These are phyloP conservation scores for Rhizopus delemar DNA, from an alignment of 371 early-diverging fungal species.

Conservation along the genomic window DNA sequence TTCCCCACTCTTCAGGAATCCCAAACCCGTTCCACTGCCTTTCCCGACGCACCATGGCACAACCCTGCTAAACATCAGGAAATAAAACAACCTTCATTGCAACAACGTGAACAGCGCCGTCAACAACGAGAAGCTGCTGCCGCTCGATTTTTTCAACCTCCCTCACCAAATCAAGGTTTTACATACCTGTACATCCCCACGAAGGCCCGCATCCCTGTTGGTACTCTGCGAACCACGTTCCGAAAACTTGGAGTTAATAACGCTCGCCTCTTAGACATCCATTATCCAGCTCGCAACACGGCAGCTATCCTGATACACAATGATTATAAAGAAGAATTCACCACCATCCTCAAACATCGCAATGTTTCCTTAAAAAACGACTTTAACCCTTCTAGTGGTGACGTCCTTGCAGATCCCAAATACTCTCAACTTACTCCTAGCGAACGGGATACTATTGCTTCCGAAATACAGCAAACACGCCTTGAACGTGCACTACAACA, in stretches of 20 bases:
- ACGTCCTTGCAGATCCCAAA: conserved; percentile 2
- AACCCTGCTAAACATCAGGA: no score
- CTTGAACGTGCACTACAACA: background rate
- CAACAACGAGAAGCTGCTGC: no score
- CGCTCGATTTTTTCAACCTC: no score
- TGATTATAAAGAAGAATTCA: conserved; percentile 1
- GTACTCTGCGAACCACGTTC: background rate
- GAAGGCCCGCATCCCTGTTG: conserved; percentile 1
- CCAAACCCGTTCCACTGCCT: no score
- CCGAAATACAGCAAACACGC: background rate
- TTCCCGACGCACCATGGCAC: no score
- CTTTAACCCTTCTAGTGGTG: conserved; percentile 8
- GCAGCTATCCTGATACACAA: conserved; percentile 4
- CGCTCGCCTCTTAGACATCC: conserved; percentile 7
- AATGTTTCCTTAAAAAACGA: background rate
- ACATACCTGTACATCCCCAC: conserved; percentile 3
- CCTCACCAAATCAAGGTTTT: conserved; percentile 3
- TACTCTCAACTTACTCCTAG: background rate
- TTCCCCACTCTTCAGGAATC: no score
- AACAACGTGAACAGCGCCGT: no score
- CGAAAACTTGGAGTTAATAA: background rate
- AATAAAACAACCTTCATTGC: no score
- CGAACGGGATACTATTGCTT: background rate
- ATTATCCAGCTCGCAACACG: conserved; percentile 5
- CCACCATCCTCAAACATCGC: background rate